Evolutionary conservation across 169 alveolate species (phyloP), one percentile per base, ranked within the genome.

Genomic region (Eimeria necatrix): DNA sequence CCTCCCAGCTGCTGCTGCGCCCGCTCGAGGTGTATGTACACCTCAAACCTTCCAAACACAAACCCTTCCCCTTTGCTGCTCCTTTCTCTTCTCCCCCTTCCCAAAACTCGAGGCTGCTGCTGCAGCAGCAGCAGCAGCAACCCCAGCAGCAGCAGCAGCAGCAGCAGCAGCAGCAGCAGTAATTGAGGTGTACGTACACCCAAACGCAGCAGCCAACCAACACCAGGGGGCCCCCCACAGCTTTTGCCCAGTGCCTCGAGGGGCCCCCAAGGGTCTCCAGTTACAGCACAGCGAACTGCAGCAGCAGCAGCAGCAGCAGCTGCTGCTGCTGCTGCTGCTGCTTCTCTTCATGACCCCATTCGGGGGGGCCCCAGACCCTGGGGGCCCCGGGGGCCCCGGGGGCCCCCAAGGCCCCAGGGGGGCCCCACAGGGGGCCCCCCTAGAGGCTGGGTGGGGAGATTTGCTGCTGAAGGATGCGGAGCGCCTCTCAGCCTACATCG

Each of bases 381-480:
- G 41, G 41, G 41, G 2, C 22, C 22, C 41, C 1, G 22, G 7
- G 16, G 22, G 10, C 9, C 51, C 51, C 6, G 80, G 51, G 32
- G 80, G 41, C 24, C 74, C 74, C 22, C 46, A 20, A 22, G 22
- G 76, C 76, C 12, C 12, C 12, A n/a, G 46, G 46, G 51, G 46
- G 80, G 80, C 51, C 80, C 80, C 80, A 41, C 16, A 5, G 80
- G 80, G 80, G 51, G 51, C 48, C 85, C 59, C 85, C 56, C 26
- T n/a, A 14, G 56, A 22, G 7, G 85, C 9, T 12, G 59, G 59
- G n/a, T 14, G 32, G 1, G 59, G 89, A 10, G 14, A 5, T 4
- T 52, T n/a, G 89, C 32, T 80, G 70, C 20, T 80, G 20, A 26
- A 46, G 41, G 89, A 80, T 20, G 89, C 89, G 8, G 89, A 80